Evolutionary conservation across 1,284 basidiomycete species (phyloP).

Genomic region (Fomitiporia mediterranea): DNA sequence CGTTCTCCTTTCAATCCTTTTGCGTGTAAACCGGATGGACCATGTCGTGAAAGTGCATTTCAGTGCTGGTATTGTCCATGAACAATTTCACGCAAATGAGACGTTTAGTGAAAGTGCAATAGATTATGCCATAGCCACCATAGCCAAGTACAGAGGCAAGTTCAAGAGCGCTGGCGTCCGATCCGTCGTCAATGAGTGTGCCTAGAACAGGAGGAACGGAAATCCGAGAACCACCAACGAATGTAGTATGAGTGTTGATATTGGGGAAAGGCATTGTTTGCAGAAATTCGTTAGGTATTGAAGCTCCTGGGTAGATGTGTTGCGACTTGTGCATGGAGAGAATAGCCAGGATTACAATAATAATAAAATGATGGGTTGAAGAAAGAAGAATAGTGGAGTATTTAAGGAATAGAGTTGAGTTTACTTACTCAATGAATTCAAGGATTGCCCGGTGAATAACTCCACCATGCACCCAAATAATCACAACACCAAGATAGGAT

Average conservation of each 20-base stretch:
- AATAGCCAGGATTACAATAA: no score
- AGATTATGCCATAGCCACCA: slow-evolving; percentile 96
- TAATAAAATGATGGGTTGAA: no score
- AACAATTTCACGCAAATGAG: slow-evolving; percentile 93
- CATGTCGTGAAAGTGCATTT: slow-evolving; percentile 20
- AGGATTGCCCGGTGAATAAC: no score
- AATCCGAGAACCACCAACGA: slow-evolving; percentile 46
- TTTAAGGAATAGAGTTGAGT: no score
- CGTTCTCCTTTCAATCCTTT: not conserved
- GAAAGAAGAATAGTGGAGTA: no score
- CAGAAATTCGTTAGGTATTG: slow-evolving; percentile 1
- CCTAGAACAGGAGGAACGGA: slow-evolving; percentile 63
- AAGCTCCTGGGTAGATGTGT: slow-evolving; percentile 8
- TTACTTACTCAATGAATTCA: no score
- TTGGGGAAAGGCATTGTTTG: slow-evolving; percentile 17
- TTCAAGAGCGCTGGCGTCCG: slow-evolving; percentile 55
- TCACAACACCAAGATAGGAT: no score
- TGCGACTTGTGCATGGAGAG: slow-evolving; percentile 16
- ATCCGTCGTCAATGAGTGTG: slow-evolving; percentile 74
- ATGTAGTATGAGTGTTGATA: slow-evolving; percentile 13
- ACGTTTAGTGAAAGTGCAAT: slow-evolving; percentile 72
- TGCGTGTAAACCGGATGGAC: not conserved
- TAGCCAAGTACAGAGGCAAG: slow-evolving; percentile 89
- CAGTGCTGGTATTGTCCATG: slow-evolving; percentile 35
- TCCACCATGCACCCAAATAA: no score